Conservation (phyloP, 1,284 basidiomycete genomes). For the Fomitopsis betulina region DNA sequence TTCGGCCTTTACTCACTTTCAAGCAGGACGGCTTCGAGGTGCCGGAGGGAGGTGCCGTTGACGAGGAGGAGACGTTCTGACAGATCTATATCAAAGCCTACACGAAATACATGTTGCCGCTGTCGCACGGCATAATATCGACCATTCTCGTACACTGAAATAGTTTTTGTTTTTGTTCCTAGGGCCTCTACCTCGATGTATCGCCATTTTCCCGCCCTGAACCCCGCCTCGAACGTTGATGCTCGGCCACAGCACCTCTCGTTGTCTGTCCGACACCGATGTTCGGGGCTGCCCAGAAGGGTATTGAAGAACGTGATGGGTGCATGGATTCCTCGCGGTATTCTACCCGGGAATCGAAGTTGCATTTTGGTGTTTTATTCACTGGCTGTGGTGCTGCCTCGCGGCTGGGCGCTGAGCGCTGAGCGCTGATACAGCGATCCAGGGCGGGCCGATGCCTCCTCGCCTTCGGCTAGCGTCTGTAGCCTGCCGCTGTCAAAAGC, state of each 20-base stretch:
- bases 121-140: not conserved
- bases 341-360: not conserved
- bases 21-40: slow-evolving; percentile 30
- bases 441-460: no score
- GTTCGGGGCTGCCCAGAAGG: not conserved
- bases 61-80: slow-evolving; percentile 29
- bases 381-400: not conserved
- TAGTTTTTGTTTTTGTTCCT: not conserved
- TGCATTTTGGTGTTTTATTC: not conserved
- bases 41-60: slow-evolving; percentile 24
- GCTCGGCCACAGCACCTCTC: not conserved
- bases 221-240: not conserved
- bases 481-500: not conserved
- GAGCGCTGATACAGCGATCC: not conserved
- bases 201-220: not conserved
- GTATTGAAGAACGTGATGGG: not conserved
- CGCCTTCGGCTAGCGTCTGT: not conserved
- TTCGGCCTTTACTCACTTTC: not conserved
- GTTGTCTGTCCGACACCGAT: not conserved
- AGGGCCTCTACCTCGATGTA: not conserved
- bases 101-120: not conserved
- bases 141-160: not conserved
- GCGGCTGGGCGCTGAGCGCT: not conserved
- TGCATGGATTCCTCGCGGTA: not conserved
- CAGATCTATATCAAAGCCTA: not conserved